Evolutionary conservation across 306 rosid genomes (phyloP).

Genomic region (Lathyrus tuberosus): DNA sequence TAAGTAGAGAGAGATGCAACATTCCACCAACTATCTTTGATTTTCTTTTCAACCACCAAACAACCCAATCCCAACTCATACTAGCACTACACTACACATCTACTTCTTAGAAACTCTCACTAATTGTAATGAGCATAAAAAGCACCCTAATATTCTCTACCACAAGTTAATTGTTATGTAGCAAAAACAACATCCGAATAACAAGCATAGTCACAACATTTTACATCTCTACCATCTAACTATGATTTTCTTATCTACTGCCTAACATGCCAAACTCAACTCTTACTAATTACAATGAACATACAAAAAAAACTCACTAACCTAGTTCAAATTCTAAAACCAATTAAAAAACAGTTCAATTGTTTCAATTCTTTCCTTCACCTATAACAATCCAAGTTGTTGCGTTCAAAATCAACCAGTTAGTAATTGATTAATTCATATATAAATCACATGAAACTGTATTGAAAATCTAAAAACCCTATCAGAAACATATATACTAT

Average conservation of each 20-base stretch:
- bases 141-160: not conserved
- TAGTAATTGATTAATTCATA: not conserved
- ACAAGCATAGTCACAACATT: too few relatives aligned
- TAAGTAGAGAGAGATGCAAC: not conserved
- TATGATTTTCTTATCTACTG: not conserved
- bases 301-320: not conserved
- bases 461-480: constrained; percentile 41
- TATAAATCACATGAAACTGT: not conserved
- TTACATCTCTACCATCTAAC: not conserved
- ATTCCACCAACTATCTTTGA: not conserved
- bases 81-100: not conserved
- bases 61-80: not conserved
- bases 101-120: not conserved
- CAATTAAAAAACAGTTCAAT: too few relatives aligned
- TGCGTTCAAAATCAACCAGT: not conserved
- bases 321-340: not conserved
- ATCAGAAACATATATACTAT: not conserved
- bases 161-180: too few relatives aligned
- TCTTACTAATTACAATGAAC: not conserved
- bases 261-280: not conserved
- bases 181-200: not conserved
- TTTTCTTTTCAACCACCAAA: not conserved
- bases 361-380: constrained; percentile 9
- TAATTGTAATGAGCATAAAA: not conserved
- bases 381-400: not conserved